Base-by-base conservation (phyloP, 1,284 basidiomycete species). In the Cystobasidium slooffiae region DNA sequence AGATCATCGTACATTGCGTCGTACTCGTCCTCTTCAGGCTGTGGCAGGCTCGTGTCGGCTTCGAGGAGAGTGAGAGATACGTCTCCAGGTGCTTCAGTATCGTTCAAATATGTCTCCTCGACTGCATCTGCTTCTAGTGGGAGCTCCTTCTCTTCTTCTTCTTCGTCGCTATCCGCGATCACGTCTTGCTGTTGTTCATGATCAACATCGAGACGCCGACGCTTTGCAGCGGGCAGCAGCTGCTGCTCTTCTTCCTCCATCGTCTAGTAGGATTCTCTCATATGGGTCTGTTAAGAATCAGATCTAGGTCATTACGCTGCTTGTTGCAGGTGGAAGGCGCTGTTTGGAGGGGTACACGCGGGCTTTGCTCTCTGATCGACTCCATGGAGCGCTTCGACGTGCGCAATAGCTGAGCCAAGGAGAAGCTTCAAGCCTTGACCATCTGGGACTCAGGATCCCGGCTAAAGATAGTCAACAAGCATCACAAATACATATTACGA, bases 111-210 rank as follows among this genome's bases (percentile, higher is more conserved):
- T 39, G 64, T 8, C 24, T 22, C 7, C 24, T 9, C 8, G 12
- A 22, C 20, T 16, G 3, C n/a, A 6, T 10, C 47, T 22, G 47
- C 24, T n/a, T 37, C 12, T 14, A 61, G 31, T 8, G 64, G 51
- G 0, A 59, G 8, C 43, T 68, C 66, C 9, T 58, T 10, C 24
- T 67, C 64, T 24, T 68, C 37, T 39, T 68, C 66, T 16, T 68
- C 66, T 16, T 44, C 66, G 37, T 68, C 66, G 66, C 66, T 68
- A 52, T 68, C 66, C 41, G 66, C 39, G 14, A 68, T 55, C 51
- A 59, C 66, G n/a, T 47, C 43, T 70, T 58, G 56, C 43, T 39
- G 47, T 53, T 52, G 51, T 51, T 43, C 2, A 12, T 14, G 18
- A 4, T 47, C 69, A 46, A 56, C 47, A 55, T 66, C 64, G 51